Conservation (phyloP, 2,329 filamentous ascomycete genomes). For the Diatrype stigma region DNA sequence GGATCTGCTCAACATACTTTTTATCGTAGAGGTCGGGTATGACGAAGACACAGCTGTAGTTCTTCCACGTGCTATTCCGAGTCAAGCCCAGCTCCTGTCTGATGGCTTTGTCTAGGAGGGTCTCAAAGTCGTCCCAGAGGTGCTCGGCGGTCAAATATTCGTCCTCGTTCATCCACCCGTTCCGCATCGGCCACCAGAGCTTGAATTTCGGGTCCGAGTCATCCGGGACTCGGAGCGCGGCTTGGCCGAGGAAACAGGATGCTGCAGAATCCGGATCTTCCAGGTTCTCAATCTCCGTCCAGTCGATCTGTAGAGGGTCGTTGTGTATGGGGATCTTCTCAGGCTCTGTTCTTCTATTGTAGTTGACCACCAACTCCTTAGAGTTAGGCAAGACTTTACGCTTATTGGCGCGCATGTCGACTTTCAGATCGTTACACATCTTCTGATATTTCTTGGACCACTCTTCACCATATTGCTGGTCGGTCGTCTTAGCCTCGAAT, state of each 20-base stretch:
- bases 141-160: constrained; percentile 79
- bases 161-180: constrained; percentile 85
- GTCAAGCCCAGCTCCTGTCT: constrained; percentile 77
- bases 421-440: constrained; percentile 82
- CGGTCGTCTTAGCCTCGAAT: constrained; percentile 56
- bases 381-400: constrained; percentile 94
- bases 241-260: constrained; percentile 72
- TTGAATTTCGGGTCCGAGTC: constrained; percentile 85
- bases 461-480: constrained; percentile 86
- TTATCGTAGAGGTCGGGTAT: constrained; percentile 98
- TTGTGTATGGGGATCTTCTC: constrained; percentile 93
- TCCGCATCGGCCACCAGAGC: constrained; percentile 84
- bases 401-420: constrained; percentile 90
- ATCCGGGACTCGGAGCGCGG: constrained; percentile 83
- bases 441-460: constrained; percentile 70
- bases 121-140: constrained; percentile 81
- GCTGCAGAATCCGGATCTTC: constrained; percentile 59
- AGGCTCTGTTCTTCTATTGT: constrained; percentile 77
- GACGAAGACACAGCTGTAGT: constrained; percentile 95
- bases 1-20: constrained; percentile 76
- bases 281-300: constrained; percentile 74
- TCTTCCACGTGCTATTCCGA: constrained; percentile 74
- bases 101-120: constrained; percentile 81
- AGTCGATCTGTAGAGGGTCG: constrained; percentile 88
- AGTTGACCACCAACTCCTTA: constrained; percentile 91